Evolutionary conservation across 148 eudicot genomes (phyloP).

Genomic region (Pouteria glomerata): DNA sequence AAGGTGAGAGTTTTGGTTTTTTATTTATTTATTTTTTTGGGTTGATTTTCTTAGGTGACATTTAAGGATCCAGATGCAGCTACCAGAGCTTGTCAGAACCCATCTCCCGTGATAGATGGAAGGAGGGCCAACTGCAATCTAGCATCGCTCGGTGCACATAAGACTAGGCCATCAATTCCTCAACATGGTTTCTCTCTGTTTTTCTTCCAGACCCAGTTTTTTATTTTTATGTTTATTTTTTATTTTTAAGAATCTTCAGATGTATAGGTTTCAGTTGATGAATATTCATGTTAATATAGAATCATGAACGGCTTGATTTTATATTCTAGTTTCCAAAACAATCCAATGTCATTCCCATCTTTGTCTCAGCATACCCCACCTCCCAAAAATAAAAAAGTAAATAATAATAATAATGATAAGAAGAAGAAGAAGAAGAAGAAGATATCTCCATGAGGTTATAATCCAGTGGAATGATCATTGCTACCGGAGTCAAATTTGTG

Average conservation of each 20-base stretch:
- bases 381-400: too few species aligned
- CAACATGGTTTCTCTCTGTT: slow-evolving; percentile 5
- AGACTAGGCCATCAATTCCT: slow-evolving; percentile 27
- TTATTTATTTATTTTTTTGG: not conserved
- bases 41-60: slow-evolving; percentile 47
- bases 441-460: too few species aligned
- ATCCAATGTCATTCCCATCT: not conserved
- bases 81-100: slow-evolving; percentile 51
- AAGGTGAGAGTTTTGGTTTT: not conserved
- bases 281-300: too few species aligned
- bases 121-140: slow-evolving; percentile 61
- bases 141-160: slow-evolving; percentile 51
- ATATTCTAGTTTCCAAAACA: not conserved
- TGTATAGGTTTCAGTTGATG: too few species aligned
- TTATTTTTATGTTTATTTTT: too few species aligned
- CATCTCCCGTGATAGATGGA: slow-evolving; percentile 56
- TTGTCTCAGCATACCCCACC: not conserved
- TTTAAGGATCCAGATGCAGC: slow-evolving; percentile 58
- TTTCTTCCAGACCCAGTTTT: too few species aligned
- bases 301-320: too few species aligned
- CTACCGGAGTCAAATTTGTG: too few species aligned
- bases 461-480: too few species aligned
- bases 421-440: too few species aligned
- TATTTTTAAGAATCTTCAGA: too few species aligned
- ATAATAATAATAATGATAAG: too few species aligned